A percentile compares a stretch with the other conserved stretches of the same genome.
phyloP scores from a whole-genome alignment of 2,329 filamentous ascomycete genomes.

The Aspergillus eucalypticola region DNA sequence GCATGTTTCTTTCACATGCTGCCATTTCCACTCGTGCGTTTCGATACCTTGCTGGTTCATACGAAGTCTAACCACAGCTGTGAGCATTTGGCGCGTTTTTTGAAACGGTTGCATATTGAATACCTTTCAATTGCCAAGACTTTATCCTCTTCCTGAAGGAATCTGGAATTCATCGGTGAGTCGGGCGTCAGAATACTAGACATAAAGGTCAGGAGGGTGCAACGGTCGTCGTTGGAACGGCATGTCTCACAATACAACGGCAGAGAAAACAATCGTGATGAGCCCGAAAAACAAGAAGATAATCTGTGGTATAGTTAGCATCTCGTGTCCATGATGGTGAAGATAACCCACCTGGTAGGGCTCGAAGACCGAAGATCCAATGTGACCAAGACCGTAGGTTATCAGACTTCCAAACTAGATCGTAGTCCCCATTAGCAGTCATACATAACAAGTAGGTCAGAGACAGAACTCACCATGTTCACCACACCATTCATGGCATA shows the following conservation, averaged over 20 bases:
- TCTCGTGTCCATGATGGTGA: not conserved
- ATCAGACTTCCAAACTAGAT: slow-evolving; percentile 52
- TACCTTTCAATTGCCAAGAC: slow-evolving; percentile 58
- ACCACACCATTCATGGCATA: slow-evolving; percentile 59
- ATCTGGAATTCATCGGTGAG: slow-evolving; percentile 61
- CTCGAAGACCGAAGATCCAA: slow-evolving; percentile 45
- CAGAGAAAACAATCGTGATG: slow-evolving; percentile 55
- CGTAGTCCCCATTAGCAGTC: not conserved
- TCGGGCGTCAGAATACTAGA: slow-evolving; percentile 59
- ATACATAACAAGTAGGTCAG: not conserved
- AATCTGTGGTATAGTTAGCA: slow-evolving; percentile 22
- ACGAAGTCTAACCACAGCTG: slow-evolving; percentile 38
- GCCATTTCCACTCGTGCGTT: slow-evolving; percentile 52
- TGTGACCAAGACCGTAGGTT: slow-evolving; percentile 55
- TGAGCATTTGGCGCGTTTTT: slow-evolving; percentile 5
- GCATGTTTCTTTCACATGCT: slow-evolving; percentile 56
- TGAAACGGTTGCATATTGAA: not conserved
- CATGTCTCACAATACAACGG: slow-evolving; percentile 48
- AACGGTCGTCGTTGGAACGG: too few species aligned
- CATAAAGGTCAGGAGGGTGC: not conserved
- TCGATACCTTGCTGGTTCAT: slow-evolving; percentile 52
- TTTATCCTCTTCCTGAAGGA: slow-evolving; percentile 58
- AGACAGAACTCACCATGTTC: slow-evolving; percentile 44
- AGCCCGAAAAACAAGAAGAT: slow-evolving; percentile 43
- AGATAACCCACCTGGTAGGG: slow-evolving; percentile 51